phyloP scores from a whole-genome alignment of 108 stramenopile species.

The Fistulifera solaris region DNA sequence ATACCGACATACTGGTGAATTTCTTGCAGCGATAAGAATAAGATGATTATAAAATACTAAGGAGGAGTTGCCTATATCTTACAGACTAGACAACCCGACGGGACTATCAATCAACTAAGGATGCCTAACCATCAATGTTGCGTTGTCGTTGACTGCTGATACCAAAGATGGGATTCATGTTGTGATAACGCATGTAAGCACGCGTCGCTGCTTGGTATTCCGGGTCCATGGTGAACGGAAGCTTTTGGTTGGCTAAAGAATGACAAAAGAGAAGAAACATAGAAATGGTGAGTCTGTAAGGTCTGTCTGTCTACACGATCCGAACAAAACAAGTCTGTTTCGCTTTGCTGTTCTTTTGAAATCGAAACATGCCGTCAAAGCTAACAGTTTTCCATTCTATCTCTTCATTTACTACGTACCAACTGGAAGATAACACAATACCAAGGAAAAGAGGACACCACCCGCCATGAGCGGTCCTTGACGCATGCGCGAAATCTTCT shows the following conservation, averaged over 20 bases:
- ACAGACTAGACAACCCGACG: no score
- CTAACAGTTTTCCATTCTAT: no score
- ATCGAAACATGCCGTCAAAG: no score
- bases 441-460: conserved; percentile 2
- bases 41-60: no score
- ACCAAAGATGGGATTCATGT: conserved; percentile 87
- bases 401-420: conserved; percentile 35
- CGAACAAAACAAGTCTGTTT: neutral
- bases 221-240: conserved; percentile 71
- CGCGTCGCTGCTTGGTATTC: conserved; percentile 77
- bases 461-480: conserved; percentile 1
- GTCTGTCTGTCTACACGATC: neutral
- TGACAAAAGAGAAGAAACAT: neutral
- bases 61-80: no score
- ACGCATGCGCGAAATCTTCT: conserved; percentile 47
- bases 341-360: neutral
- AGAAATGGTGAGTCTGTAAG: neutral
- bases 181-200: conserved; percentile 91
- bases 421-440: conserved; percentile 60
- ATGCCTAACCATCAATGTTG: neutral
- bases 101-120: neutral
- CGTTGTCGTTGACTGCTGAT: conserved; percentile 60
- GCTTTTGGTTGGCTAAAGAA: conserved; percentile 29
- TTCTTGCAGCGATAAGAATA: no score
- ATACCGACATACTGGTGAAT: no score